Evolutionary conservation across 176 grass and related monocot species (phyloP).

Genomic region (Olyra latifolia): DNA sequence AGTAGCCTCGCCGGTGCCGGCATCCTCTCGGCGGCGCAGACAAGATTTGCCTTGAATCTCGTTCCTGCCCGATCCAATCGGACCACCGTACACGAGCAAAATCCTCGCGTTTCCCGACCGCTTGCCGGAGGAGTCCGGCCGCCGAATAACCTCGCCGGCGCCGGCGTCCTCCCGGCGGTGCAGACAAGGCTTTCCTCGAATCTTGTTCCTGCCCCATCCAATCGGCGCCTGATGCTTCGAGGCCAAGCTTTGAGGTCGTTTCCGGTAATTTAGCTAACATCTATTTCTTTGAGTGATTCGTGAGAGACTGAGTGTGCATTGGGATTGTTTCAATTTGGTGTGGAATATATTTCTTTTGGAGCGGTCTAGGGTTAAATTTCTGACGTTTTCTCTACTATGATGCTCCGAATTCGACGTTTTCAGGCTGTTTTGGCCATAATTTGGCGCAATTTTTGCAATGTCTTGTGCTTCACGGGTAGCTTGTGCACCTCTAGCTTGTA

Average conservation of each 20-base stretch:
- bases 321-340: background rate
- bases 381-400: background rate
- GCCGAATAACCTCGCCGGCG: background rate
- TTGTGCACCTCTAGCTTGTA: background rate
- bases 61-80: background rate
- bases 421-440: background rate
- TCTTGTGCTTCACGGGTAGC: background rate
- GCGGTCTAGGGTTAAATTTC: background rate
- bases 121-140: background rate
- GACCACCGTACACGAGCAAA: too few relatives aligned
- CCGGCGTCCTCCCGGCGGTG: background rate
- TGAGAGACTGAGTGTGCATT: too few relatives aligned
- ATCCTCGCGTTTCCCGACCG: constrained; percentile 1
- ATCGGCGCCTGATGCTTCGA: background rate
- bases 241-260: constrained; percentile 1
- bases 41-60: background rate
- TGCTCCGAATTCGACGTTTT: background rate
- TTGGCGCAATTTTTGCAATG: background rate
- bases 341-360: background rate
- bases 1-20: background rate
- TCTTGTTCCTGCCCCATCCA: background rate
- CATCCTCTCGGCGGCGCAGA: background rate
- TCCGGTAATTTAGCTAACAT: background rate
- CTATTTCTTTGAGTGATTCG: background rate
- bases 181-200: background rate